Evolutionary conservation across 73 alveolate genomes (phyloP).

Genomic region (Paraurostyla sp.): DNA sequence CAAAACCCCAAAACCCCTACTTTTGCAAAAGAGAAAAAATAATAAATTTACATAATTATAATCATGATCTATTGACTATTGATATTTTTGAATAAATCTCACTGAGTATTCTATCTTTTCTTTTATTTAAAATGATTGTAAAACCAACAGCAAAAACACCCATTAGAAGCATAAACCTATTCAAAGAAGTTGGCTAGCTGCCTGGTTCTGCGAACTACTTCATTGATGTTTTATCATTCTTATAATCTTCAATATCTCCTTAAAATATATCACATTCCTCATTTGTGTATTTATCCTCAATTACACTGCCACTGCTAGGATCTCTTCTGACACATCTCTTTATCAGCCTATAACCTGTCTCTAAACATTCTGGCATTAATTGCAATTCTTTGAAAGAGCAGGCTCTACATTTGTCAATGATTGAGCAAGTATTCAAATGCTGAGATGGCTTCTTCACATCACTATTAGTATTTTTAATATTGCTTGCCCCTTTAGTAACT

Average conservation of each 20-base stretch:
- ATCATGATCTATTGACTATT: conserved; percentile 21
- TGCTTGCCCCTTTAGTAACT: too few species aligned
- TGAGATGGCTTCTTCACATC: not conserved
- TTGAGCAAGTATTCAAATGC: not conserved
- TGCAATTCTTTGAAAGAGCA: conserved; percentile 20
- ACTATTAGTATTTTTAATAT: too few species aligned
- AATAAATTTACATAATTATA: too few species aligned
- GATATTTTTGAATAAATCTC: conserved; percentile 44
- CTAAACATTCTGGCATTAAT: conserved; percentile 2
- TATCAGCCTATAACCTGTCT: conserved; percentile 32
- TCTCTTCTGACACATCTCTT: conserved; percentile 18
- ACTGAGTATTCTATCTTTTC: conserved; percentile 17
- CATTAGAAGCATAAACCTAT: not conserved
- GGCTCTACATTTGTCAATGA: conserved; percentile 16
- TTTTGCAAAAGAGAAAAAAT: too few species aligned
- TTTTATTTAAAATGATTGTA: not conserved
- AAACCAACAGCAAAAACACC: not conserved
- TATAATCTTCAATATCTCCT: not conserved
- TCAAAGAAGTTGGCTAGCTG: not conserved
- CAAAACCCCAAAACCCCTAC: too few species aligned
- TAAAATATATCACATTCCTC: not conserved
- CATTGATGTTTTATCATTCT: not conserved
- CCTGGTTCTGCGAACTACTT: conserved; percentile 38
- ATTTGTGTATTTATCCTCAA: conserved; percentile 13
- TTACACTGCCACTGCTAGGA: not conserved